Percentiles rank a stretch among this genome's conserved stretches.
These are phyloP conservation scores for Hemileccinum impolitum DNA, from an alignment of 768 basidiomycete genomes.

Conservation along the genomic window DNA sequence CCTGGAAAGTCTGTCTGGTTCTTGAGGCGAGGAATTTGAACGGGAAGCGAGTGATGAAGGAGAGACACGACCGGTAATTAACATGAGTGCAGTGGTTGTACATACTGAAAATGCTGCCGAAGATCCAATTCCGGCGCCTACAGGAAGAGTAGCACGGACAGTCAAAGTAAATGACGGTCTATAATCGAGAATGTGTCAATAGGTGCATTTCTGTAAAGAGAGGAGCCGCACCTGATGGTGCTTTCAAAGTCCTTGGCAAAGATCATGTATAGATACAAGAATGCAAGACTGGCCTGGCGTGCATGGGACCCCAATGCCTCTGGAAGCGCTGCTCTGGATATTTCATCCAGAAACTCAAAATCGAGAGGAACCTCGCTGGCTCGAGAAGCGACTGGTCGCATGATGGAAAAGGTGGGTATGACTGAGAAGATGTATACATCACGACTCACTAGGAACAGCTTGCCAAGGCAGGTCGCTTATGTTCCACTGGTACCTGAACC, in stretches of 20 bases:
- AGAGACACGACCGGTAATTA: conserved; percentile 67
- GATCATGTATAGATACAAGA: conserved; percentile 92
- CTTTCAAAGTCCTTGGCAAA: conserved; percentile 44
- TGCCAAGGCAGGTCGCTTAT: conserved; percentile 78
- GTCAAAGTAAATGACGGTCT: conserved; percentile 80
- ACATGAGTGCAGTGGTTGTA: conserved; percentile 72
- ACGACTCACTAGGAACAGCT: conserved; percentile 43
- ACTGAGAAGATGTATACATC: neutral
- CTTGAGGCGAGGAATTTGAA: conserved; percentile 29
- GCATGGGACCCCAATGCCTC: conserved; percentile 33
- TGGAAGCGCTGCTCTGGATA: conserved; percentile 45
- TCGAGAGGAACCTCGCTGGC: conserved; percentile 50
- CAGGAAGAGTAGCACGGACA: conserved; percentile 84
- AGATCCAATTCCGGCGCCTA: conserved; percentile 94
- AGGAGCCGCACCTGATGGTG: conserved; percentile 51
- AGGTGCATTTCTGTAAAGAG: conserved; percentile 7
- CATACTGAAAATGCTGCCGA: conserved; percentile 95
- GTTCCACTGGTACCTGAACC: conserved; percentile 80
- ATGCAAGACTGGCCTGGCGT: conserved; percentile 59
- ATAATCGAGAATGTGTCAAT: conserved; percentile 5
- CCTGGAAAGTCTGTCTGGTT: conserved; percentile 56
- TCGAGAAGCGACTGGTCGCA: conserved; percentile 13
- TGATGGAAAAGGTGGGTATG: neutral
- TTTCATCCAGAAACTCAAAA: conserved; percentile 65
- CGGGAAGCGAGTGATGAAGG: conserved; percentile 29